phyloP scores from a whole-genome alignment of 345 rosid species.

The Erodium maritimum region DNA sequence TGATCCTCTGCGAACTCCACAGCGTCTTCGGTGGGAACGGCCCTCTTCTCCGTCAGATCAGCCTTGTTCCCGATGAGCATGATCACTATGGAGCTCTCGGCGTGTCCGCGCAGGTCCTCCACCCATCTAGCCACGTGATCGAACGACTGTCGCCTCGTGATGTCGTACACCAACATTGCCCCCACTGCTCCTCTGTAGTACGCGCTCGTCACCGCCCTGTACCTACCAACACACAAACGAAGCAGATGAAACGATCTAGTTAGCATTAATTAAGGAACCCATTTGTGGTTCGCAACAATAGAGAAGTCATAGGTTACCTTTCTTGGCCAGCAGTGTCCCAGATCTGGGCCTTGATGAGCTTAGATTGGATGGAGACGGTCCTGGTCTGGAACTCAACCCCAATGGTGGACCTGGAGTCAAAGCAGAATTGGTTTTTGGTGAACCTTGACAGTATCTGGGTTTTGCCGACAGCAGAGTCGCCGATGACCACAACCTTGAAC shows the following conservation, averaged over 20 bases:
- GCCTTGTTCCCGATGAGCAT: slow-evolving; percentile 72
- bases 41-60: slow-evolving; percentile 55
- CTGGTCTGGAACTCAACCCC: slow-evolving; percentile 7
- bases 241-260: too few relatives aligned
- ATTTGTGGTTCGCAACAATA: slow-evolving; percentile 4
- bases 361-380: slow-evolving; percentile 43
- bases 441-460: too few relatives aligned
- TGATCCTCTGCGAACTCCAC: slow-evolving; percentile 75
- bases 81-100: slow-evolving; percentile 64
- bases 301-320: slow-evolving; percentile 30
- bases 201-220: slow-evolving; percentile 34
- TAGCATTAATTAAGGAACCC: too few relatives aligned
- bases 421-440: too few relatives aligned
- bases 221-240: too few relatives aligned
- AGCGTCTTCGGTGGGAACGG: slow-evolving; percentile 57
- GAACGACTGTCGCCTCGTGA: slow-evolving; percentile 47
- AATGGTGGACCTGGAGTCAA: too few relatives aligned
- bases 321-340: slow-evolving; percentile 98
- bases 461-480: too few relatives aligned
- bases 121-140: slow-evolving; percentile 71
- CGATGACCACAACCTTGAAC: background rate
- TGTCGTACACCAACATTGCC: slow-evolving; percentile 67
- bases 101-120: slow-evolving; percentile 66
- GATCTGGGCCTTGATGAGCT: slow-evolving; percentile 84
- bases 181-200: slow-evolving; percentile 71